Evolutionary conservation across 495 filamentous ascomycete genomes (phyloP), one percentile per base, ranked within the genome.

Genomic region (Sabuloglossum arenarium): DNA sequence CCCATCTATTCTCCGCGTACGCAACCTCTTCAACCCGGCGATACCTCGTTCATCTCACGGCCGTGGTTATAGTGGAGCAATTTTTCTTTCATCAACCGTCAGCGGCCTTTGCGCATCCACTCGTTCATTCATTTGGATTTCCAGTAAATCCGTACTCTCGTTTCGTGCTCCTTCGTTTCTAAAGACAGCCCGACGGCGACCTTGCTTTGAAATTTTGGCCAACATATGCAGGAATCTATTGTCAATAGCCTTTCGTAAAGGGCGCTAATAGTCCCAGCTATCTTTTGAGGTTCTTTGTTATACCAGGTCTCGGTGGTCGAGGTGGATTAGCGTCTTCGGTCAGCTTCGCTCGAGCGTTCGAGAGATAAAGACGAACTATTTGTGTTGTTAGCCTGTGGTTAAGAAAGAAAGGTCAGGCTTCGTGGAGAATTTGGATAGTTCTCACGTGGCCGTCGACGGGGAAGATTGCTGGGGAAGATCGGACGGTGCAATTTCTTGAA

Each of bases 81-180:
- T 51, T 51, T 51, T 29, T 23, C 24, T 51, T 51, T 51, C 47
- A 23, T 29, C 47, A n/a, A 51, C 28, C 16, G 24, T 28, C 28
- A 5, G 47, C 47, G 14, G 47, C 47, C 28, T 51, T 51, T 51
- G 47, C 47, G 47, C 24, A 29, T 51, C 25, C 47, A 29, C 47
- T 51, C 47, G 25, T 29, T 51, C 47, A 47, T 47, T 43, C 21
- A 1, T 43, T 30, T 51, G 47, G 47, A 51, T 51, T 51, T 51
- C 47, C 11, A 51, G 47, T 30, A 51, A 51, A 51, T 51, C 47
- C 53, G 53, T 54, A 54, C 53, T 21, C 53, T 54, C 34, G 19
- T 54, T 54, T 37, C 37, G 30, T 54, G 30, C 30, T 31, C 37
- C 34, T 30, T 54, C 29, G 24, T 54, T 54, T 54, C 53, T 54